phyloP scores from a whole-genome alignment of 768 basidiomycete genomes.

The Lactarius deliciosus region DNA sequence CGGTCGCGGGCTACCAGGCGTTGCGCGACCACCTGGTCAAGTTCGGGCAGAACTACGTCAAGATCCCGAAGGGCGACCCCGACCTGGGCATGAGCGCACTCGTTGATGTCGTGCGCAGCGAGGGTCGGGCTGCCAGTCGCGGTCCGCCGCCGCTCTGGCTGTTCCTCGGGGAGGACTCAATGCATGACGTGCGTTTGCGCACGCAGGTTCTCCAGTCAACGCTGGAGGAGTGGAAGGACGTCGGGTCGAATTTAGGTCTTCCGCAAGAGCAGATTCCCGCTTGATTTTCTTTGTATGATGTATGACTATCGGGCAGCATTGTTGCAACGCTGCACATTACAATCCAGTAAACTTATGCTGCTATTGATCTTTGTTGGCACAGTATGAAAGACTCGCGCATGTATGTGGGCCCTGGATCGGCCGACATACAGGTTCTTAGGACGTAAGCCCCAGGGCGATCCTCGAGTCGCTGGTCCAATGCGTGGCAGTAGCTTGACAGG shows the following conservation, averaged over 20 bases:
- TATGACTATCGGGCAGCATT: background rate
- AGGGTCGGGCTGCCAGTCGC: conserved; percentile 31
- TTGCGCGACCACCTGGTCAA: conserved; percentile 19
- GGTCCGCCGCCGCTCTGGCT: conserved; percentile 30
- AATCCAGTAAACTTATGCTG: background rate
- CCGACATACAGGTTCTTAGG: background rate
- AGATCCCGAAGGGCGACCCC: conserved; percentile 32
- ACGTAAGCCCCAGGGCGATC: background rate
- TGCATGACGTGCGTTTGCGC: conserved; percentile 28
- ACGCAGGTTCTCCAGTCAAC: background rate
- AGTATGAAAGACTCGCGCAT: background rate
- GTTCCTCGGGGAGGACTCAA: conserved; percentile 34
- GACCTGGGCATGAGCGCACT: conserved; percentile 32
- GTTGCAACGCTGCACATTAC: background rate
- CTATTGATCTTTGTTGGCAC: background rate
- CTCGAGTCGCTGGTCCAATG: background rate
- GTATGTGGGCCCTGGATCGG: background rate
- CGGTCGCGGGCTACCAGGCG: conserved; percentile 30
- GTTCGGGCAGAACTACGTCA: background rate
- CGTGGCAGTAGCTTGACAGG: background rate
- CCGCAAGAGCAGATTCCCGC: background rate
- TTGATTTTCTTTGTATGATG: background rate
- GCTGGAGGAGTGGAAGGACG: conserved; percentile 18
- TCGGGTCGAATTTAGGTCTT: conserved; percentile 17
- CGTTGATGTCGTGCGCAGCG: conserved; percentile 35